These are phyloP conservation scores for Plasmodium billcollinsi DNA, from an alignment of 169 alveolate genomes.

Conservation along the genomic window DNA sequence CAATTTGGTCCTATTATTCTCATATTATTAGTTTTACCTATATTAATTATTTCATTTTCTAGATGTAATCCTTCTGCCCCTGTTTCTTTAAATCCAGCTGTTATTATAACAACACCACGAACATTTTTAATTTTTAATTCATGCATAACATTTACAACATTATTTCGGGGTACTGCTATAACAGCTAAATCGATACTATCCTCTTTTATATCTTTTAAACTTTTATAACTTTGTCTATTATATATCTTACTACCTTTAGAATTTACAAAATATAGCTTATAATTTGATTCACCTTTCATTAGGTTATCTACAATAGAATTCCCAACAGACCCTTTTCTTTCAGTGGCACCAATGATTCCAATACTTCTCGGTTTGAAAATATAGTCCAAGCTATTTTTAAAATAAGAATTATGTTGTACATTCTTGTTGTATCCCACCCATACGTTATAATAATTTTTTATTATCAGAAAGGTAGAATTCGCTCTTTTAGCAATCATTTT, in stretches of 20 bases:
- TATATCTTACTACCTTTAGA: constrained; percentile 76
- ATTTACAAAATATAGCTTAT: constrained; percentile 79
- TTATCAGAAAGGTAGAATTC: no score
- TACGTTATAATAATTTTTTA: constrained; percentile 27
- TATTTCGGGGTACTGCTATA: constrained; percentile 81
- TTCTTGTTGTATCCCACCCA: constrained; percentile 65
- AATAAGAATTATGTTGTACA: constrained; percentile 28
- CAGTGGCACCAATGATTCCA: constrained; percentile 85
- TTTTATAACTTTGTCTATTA: constrained; percentile 76
- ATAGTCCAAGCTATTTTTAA: constrained; percentile 48
- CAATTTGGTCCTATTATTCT: constrained; percentile 87
- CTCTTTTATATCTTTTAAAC: constrained; percentile 43
- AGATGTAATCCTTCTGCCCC: constrained; percentile 79
- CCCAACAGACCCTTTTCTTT: constrained; percentile 82
- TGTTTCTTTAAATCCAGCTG: constrained; percentile 87
- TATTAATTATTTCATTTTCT: constrained; percentile 79
- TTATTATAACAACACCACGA: constrained; percentile 79
- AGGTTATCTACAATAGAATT: constrained; percentile 79
- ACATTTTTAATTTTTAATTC: constrained; percentile 82
- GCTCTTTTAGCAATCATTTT: no score
- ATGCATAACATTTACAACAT: constrained; percentile 71
- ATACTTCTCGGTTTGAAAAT: constrained; percentile 78
- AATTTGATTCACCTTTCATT: constrained; percentile 63
- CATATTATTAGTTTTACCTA: constrained; percentile 76
- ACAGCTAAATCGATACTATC: constrained; percentile 80